Conservation (phyloP, 352 stramenopile species). For the Phytopythium ostracodes region DNA sequence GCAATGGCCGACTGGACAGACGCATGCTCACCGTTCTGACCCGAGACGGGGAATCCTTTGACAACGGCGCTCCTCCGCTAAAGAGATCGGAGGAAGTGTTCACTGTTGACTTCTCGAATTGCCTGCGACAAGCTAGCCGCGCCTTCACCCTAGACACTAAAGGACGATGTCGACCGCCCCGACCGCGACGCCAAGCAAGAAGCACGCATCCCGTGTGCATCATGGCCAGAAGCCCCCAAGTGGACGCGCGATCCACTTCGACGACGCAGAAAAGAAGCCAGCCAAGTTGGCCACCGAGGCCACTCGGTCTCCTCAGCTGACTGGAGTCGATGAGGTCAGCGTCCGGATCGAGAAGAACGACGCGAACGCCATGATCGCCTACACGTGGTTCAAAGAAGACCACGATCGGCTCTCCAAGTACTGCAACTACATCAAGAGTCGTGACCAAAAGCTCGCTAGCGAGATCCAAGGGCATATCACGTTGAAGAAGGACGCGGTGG, state of each 20-base stretch:
- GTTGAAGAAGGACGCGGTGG: not conserved
- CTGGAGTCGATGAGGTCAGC: not conserved
- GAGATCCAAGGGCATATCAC: not conserved
- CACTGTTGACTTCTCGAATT: too few species aligned
- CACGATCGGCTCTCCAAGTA: not conserved
- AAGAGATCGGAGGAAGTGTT: too few species aligned
- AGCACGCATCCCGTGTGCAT: not conserved
- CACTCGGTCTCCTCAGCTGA: not conserved
- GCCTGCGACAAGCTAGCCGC: too few species aligned
- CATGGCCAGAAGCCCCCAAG: not conserved
- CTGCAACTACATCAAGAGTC: not conserved
- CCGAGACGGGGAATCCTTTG: too few species aligned
- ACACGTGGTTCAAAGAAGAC: not conserved
- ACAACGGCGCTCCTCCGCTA: too few species aligned
- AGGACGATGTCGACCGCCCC: not conserved
- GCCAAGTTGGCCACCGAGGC: not conserved
- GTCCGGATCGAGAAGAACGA: not conserved
- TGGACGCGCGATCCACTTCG: not conserved
- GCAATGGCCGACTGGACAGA: too few species aligned
- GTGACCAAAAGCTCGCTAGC: constrained; percentile 9
- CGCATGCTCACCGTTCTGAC: too few species aligned
- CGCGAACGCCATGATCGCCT: constrained; percentile 2
- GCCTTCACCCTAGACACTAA: too few species aligned
- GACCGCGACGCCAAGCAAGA: not conserved
- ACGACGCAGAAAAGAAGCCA: not conserved